Percentiles rank a stretch among this genome's conserved stretches.
phyloP scores from a whole-genome alignment of 306 rosid species.

The Canavalia ensiformis region DNA sequence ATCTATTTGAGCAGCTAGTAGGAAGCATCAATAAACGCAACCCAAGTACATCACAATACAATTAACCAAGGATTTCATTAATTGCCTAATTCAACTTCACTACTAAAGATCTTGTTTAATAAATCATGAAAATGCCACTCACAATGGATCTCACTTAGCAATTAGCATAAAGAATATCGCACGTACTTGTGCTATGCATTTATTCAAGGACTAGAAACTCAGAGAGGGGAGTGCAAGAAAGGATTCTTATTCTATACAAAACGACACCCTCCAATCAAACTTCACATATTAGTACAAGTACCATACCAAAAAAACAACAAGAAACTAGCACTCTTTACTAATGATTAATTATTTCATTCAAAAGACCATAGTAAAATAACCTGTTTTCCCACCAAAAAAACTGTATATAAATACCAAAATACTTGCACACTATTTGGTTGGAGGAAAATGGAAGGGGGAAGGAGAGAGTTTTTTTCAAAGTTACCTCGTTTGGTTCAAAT shows the following conservation, averaged over 20 bases:
- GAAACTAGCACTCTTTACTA: constrained; percentile 14
- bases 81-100: constrained; percentile 11
- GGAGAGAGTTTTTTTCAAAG: too few species aligned
- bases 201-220: constrained; percentile 32
- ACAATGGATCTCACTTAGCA: background rate
- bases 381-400: background rate
- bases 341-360: background rate
- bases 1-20: constrained; percentile 29
- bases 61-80: background rate
- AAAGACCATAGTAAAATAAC: background rate
- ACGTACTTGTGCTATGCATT: constrained; percentile 26
- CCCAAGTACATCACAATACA: constrained; percentile 28
- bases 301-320: constrained; percentile 32
- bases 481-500: too few species aligned
- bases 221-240: background rate
- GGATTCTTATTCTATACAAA: constrained; percentile 26
- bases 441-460: too few species aligned
- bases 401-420: background rate
- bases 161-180: background rate
- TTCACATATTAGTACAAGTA: constrained; percentile 11
- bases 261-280: background rate
- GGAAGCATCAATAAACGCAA: constrained; percentile 19
- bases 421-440: too few species aligned
- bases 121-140: constrained; percentile 31
- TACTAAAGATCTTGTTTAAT: constrained; percentile 3